Conservation (phyloP, 441 rosid species). For the Capsella rubella region DNA sequence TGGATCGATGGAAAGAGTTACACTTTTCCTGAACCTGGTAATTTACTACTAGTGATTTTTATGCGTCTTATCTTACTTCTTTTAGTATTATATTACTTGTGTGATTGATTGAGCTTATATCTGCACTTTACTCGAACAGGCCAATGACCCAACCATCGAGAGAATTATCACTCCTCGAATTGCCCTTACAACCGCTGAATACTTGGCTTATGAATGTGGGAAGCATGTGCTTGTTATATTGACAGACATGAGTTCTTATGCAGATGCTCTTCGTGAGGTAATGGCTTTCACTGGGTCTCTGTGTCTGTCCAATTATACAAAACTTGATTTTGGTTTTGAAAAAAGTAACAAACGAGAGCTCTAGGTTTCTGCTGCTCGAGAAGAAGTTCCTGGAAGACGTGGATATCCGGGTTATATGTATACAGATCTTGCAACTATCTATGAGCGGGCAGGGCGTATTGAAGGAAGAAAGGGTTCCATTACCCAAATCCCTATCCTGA, state of each 20-base stretch:
- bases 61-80: slow-evolving; percentile 6
- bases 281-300: not conserved
- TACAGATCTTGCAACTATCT: slow-evolving; percentile 98
- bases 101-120: slow-evolving; percentile 13
- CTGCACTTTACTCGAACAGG: slow-evolving; percentile 56
- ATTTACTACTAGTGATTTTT: slow-evolving; percentile 4
- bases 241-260: slow-evolving; percentile 98
- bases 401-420: slow-evolving; percentile 99
- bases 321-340: not conserved
- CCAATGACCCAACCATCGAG: slow-evolving; percentile 97
- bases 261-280: slow-evolving; percentile 99
- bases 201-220: slow-evolving; percentile 97
- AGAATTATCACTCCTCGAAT: slow-evolving; percentile 94
- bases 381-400: slow-evolving; percentile 99
- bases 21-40: slow-evolving; percentile 97
- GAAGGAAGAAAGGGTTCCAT: slow-evolving; percentile 99
- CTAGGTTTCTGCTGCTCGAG: slow-evolving; percentile 99
- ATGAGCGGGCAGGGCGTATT: slow-evolving; percentile 98
- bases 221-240: slow-evolving; percentile 97
- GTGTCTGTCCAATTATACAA: not conserved
- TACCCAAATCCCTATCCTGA: slow-evolving; percentile 98
- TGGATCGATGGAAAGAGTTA: slow-evolving; percentile 99
- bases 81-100: not conserved
- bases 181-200: slow-evolving; percentile 95
- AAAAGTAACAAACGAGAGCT: not conserved